Evolutionary conservation across 2,329 filamentous ascomycete genomes (phyloP), one percentile per base, ranked within the genome.

Genomic region (Fusarium siculi): DNA sequence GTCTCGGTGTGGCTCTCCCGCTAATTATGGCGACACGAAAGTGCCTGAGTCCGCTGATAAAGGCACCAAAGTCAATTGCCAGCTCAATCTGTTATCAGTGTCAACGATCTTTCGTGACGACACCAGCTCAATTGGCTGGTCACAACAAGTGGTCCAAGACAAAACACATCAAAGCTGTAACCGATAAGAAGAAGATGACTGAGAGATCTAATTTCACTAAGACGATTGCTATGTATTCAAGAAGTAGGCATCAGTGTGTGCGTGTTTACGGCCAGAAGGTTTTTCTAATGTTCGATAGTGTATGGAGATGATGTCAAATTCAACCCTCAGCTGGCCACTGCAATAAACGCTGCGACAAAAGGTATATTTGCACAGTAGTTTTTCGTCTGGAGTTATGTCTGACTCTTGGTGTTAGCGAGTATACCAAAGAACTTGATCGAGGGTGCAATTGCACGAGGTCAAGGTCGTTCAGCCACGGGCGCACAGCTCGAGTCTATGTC

Each of bases 141-240:
- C 95, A 97, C 84, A 97, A 92, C 82, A 93, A 95, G 81, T 99
- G 96, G 96, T 95, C 94, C 65, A 97, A 96, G 79, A 98, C 98
- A 84, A 93, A 92, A 80, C 96, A 98, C 82, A 94, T 96, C 82
- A 99, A 99, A 83, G 95, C 92, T 57, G 93, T 92, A 70, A 93
- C 92, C 65, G 96, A 99, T 81, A 88, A 88, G 66, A 91, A 92
- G 76, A 97, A 95, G 83, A 94, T 91, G 82, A 88, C 88, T 47
- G 87, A 92, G 75, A 91, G 95, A 36, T 89, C 87, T 52, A 82
- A 87, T 49, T 88, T 97, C 76, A 87, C 92, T 28, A 91, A 93
- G 74, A 89, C 92, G 68, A 92, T 98, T 64, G 89, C 91, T 55
- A 88, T 92, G 69, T 92, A 91, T 66, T 93, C 93, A 4, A 95